Evolutionary conservation across 2,329 filamentous ascomycete genomes (phyloP), one percentile per base, ranked within the genome.

Genomic region (Scleromitrula shiraiana): DNA sequence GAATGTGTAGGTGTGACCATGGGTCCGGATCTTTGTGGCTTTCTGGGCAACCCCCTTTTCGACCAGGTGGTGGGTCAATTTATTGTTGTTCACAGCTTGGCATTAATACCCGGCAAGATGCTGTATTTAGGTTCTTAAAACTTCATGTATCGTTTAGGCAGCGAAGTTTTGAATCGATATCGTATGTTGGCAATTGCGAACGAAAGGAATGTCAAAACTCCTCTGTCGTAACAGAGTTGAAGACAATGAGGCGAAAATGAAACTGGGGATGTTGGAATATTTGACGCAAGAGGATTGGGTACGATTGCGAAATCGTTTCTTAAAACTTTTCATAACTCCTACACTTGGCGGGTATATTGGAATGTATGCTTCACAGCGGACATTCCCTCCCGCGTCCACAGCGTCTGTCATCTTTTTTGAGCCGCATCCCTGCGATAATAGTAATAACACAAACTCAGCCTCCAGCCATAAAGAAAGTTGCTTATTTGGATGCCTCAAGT

Each of bases 101-200:
- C 45, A 22, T n/a, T 32, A 10, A 14, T 3, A 30, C 9, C 8
- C 12, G 26, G 26, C 26, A 27, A 27, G 12, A 27, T 17, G 20
- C n/a, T 7, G 30, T 5, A 17, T 23, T 17, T n/a, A n/a, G n/a
- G n/a, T n/a, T n/a, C n/a, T n/a, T n/a, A n/a, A n/a, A n/a, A n/a
- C n/a, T n/a, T n/a, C n/a, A n/a, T n/a, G 23, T 14, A 42, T 47
- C 29, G 29, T 35, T 29, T 36, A 42, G 45, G 38, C 45, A 48
- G 26, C 45, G 30, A 42, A 10, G 10, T 5, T 41, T 42, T 17
- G 19, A 14, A 22, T 35, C 17, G 15, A 22, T 17, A n/a, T n/a
- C n/a, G 10, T 7, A 22, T 15, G n/a, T 38, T 10, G n/a, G n/a
- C n/a, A n/a, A n/a, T n/a, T n/a, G n/a, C n/a, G n/a, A n/a, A n/a